These are phyloP conservation scores for Candida stauntonica DNA, from an alignment of 805 yeast species.

Conservation along the genomic window DNA sequence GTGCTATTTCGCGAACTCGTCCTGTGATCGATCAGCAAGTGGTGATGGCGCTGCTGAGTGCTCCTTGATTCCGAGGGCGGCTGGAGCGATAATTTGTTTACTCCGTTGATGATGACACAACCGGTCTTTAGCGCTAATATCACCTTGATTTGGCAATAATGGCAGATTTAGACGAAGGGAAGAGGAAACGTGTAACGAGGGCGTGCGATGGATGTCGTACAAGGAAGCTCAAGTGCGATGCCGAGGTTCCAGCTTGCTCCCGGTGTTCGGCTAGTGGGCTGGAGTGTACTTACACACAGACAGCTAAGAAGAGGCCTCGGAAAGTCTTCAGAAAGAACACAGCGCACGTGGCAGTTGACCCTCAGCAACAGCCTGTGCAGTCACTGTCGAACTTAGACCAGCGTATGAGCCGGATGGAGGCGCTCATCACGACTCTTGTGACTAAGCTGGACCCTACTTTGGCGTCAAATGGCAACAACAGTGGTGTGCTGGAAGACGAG, in stretches of 20 bases:
- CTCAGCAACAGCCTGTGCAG: background rate
- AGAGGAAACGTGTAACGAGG: slow-evolving; percentile 32
- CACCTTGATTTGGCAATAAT: too few species aligned
- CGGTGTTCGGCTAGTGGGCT: slow-evolving; percentile 77
- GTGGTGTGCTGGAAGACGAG: background rate
- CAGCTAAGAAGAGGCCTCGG: slow-evolving; percentile 9
- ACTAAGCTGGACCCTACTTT: slow-evolving; percentile 17
- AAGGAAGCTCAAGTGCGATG: slow-evolving; percentile 79
- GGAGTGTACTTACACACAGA: slow-evolving; percentile 15
- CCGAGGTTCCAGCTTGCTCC: slow-evolving; percentile 64
- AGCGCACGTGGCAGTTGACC: background rate
- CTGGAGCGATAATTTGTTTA: too few species aligned
- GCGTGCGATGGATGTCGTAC: slow-evolving; percentile 54
- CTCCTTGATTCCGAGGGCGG: too few species aligned
- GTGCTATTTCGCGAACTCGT: too few species aligned
- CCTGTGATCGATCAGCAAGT: background rate
- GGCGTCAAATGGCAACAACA: background rate
- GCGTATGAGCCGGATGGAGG: slow-evolving; percentile 32
- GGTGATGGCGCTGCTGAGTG: too few species aligned
- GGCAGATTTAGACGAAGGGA: slow-evolving; percentile 11
- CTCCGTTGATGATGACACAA: background rate
- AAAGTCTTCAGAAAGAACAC: background rate
- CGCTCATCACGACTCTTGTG: slow-evolving; percentile 29
- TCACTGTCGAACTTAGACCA: slow-evolving; percentile 21
- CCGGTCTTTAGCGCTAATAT: too few species aligned